Percentiles rank a stretch among this genome's conserved stretches.
These are phyloP conservation scores for Exophiala sideris DNA, from an alignment of 2,329 filamentous ascomycete genomes.

Conservation along the genomic window DNA sequence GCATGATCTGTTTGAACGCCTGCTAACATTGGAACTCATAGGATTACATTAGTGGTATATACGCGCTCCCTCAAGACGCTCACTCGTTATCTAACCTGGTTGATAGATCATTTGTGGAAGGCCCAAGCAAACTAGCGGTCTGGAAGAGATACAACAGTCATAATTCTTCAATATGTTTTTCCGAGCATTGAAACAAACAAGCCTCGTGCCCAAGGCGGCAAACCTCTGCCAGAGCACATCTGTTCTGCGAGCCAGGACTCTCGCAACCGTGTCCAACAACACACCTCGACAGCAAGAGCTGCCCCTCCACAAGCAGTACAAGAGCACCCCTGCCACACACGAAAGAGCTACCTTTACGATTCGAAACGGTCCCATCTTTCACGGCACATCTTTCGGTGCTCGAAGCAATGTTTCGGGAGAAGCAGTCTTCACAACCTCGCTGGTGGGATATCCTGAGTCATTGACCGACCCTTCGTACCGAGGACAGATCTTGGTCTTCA, in stretches of 20 bases:
- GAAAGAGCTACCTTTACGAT: conserved; percentile 93
- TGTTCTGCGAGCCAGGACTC: conserved; percentile 34
- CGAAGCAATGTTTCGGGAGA: conserved; percentile 96
- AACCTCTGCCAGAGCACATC: conserved; percentile 35
- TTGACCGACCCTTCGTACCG: conserved; percentile 68
- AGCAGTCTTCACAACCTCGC: conserved; percentile 96
- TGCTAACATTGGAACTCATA: conserved; percentile 37
- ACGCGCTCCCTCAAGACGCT: conserved; percentile 25
- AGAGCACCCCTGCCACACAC: conserved; percentile 63
- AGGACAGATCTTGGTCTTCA: conserved; percentile 94
- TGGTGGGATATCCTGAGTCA: conserved; percentile 95
- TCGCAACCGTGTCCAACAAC: conserved; percentile 24
- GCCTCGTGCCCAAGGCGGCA: conserved; percentile 46
- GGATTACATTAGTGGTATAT: conserved; percentile 63
- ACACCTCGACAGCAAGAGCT: conserved; percentile 35
- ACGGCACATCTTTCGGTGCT: conserved; percentile 93
- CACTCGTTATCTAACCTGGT: conserved; percentile 23
- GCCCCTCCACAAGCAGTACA: conserved; percentile 39
- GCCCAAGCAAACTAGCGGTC: conserved; percentile 58
- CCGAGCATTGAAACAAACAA: conserved; percentile 53
- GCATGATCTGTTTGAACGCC: conserved; percentile 4
- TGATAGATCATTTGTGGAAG: conserved; percentile 64
- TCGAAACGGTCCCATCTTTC: conserved; percentile 91
- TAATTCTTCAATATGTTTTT: conserved; percentile 50
- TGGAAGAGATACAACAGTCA: conserved; percentile 27